Evolutionary conservation across 225 moss, liverwort and hornwort genomes (phyloP).

Genomic region (Asterella californica): DNA sequence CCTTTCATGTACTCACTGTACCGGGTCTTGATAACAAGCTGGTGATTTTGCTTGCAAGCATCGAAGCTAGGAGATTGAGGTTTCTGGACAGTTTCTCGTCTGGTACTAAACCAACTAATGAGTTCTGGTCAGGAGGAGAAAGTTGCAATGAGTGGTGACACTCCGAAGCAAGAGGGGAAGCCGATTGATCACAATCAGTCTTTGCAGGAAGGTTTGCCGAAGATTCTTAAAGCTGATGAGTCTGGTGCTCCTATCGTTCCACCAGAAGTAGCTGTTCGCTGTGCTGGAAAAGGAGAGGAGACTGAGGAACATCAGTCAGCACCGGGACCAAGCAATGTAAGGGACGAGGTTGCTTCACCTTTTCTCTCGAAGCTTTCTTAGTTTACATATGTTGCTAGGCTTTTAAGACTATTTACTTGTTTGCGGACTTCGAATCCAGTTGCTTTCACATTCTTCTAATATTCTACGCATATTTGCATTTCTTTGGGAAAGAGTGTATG

Average conservation of each 20-base stretch:
- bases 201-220: not conserved
- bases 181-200: not conserved
- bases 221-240: not conserved
- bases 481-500: too few relatives aligned
- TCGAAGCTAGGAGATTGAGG: not conserved
- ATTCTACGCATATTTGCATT: too few relatives aligned
- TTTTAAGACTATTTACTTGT: too few relatives aligned
- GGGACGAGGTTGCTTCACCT: too few relatives aligned
- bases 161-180: not conserved
- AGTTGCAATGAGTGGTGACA: not conserved
- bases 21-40: too few relatives aligned
- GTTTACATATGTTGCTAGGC: too few relatives aligned
- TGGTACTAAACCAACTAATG: not conserved
- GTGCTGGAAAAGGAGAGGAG: not conserved
- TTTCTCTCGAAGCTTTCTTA: too few relatives aligned
- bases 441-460: too few relatives aligned
- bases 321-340: too few relatives aligned
- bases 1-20: too few relatives aligned
- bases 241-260: not conserved
- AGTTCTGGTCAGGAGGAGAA: not conserved
- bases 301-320: too few relatives aligned
- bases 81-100: not conserved
- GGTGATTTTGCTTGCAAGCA: not conserved
- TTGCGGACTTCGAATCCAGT: too few relatives aligned
- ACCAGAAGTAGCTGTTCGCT: not conserved